These are phyloP conservation scores for Termitomyces heimii DNA, from an alignment of 768 basidiomycete genomes.

Conservation along the genomic window DNA sequence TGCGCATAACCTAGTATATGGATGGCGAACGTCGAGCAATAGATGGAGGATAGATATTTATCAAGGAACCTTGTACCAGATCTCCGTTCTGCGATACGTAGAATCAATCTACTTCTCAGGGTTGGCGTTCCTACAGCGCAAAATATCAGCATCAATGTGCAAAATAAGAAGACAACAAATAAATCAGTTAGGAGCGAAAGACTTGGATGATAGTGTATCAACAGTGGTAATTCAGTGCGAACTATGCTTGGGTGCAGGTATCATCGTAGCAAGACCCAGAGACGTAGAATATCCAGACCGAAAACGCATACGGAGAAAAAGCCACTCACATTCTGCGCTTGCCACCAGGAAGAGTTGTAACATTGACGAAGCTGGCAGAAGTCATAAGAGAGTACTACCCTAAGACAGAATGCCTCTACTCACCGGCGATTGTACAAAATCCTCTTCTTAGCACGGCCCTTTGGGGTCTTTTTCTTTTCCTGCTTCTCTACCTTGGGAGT, in stretches of 20 bases:
- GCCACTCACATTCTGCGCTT: constrained; percentile 92
- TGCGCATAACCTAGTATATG: constrained; percentile 13
- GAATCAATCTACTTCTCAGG: constrained; percentile 49
- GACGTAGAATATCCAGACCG: background rate
- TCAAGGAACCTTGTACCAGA: constrained; percentile 2
- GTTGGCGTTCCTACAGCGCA: constrained; percentile 55
- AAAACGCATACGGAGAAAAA: background rate
- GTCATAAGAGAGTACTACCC: constrained; percentile 46
- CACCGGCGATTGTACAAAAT: constrained; percentile 12
- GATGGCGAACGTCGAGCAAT: background rate
- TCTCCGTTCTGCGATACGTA: background rate
- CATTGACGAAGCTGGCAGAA: constrained; percentile 79
- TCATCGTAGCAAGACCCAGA: constrained; percentile 37
- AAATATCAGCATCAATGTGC: constrained; percentile 17
- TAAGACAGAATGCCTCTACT: background rate
- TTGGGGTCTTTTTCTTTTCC: constrained; percentile 98
- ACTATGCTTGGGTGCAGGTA: constrained; percentile 72
- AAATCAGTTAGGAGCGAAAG: constrained; percentile 99
- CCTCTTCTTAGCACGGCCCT: constrained; percentile 94
- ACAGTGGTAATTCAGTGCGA: constrained; percentile 88
- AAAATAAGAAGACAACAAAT: constrained; percentile 1
- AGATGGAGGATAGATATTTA: background rate
- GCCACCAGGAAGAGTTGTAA: constrained; percentile 84
- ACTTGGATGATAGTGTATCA: constrained; percentile 84
- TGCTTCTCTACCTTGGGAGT: constrained; percentile 97